Percentiles rank a stretch among this genome's conserved stretches.
Conservation (phyloP, 352 stramenopile genomes). For the Pythium rishiriense region DNA sequence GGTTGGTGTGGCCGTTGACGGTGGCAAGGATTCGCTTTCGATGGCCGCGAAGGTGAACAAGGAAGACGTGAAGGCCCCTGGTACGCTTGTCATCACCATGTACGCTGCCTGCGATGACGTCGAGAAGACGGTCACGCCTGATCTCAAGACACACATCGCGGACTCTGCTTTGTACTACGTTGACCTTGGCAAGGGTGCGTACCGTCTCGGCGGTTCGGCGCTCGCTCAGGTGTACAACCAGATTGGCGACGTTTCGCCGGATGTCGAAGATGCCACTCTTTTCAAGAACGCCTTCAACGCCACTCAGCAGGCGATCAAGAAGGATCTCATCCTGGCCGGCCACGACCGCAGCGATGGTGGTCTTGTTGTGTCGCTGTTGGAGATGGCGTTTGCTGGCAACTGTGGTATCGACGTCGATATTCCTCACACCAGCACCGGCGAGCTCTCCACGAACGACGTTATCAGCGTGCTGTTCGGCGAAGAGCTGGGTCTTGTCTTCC, state of each 20-base stretch:
- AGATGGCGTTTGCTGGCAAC: conserved; percentile 99
- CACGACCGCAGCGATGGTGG: conserved; percentile 99
- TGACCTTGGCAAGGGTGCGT: conserved; percentile 90
- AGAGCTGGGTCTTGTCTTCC: conserved; percentile 96
- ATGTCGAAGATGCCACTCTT: conserved; percentile 92
- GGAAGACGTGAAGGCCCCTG: conserved; percentile 97
- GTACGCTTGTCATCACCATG: conserved; percentile 97
- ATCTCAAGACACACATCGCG: conserved; percentile 91
- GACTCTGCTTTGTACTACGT: conserved; percentile 93
- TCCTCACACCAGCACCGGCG: conserved; percentile 32
- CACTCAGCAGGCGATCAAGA: conserved; percentile 92
- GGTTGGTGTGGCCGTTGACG: conserved; percentile 97
- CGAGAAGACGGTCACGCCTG: conserved; percentile 95
- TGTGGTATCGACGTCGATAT: conserved; percentile 95
- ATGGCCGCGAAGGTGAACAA: conserved; percentile 96
- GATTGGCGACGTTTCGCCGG: conserved; percentile 81
- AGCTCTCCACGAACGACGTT: conserved; percentile 56
- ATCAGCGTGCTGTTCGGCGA: conserved; percentile 94
- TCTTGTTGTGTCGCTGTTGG: conserved; percentile 93
- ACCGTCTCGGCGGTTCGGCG: conserved; percentile 94
- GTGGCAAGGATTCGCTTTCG: conserved; percentile 99
- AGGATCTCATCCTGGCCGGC: conserved; percentile 91
- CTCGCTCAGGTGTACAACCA: conserved; percentile 94
- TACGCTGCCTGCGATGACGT: conserved; percentile 98
- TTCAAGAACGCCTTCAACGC: conserved; percentile 95